Evolutionary conservation across 768 basidiomycete species (phyloP).

Genomic region (Suillus luteus): DNA sequence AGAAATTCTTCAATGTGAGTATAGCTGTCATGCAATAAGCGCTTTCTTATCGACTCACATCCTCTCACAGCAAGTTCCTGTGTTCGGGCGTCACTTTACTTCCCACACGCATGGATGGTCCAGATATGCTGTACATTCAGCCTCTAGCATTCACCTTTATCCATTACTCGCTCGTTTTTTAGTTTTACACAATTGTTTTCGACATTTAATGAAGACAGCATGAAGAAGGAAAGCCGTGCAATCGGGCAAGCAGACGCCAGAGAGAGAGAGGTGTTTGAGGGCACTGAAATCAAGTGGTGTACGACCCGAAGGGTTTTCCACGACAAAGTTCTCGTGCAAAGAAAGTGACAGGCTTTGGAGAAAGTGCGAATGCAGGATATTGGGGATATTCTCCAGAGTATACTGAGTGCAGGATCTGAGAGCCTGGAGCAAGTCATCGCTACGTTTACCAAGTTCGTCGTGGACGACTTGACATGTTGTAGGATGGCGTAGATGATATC

Average conservation of each 20-base stretch:
- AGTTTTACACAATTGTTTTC: too few species aligned
- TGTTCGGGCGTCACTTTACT: too few species aligned
- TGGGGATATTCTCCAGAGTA: background rate
- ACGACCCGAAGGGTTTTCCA: background rate
- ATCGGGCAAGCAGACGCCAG: background rate
- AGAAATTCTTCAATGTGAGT: too few species aligned
- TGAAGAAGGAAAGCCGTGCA: background rate
- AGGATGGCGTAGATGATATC: background rate
- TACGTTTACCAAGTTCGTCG: background rate
- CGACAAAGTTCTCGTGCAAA: background rate
- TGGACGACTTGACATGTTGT: background rate
- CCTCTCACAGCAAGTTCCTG: too few species aligned
- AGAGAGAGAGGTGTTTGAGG: background rate
- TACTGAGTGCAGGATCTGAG: background rate
- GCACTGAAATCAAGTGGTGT: background rate
- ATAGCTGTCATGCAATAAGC: too few species aligned
- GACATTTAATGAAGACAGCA: too few species aligned
- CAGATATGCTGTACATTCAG: too few species aligned
- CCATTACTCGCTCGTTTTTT: too few species aligned
- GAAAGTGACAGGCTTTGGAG: background rate
- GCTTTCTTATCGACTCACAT: too few species aligned
- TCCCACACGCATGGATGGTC: too few species aligned
- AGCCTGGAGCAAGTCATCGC: background rate
- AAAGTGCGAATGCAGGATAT: background rate
- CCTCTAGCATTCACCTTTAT: too few species aligned